Evolutionary conservation across 2,329 filamentous ascomycete genomes (phyloP).

Genomic region (Fusarium protoensiforme): DNA sequence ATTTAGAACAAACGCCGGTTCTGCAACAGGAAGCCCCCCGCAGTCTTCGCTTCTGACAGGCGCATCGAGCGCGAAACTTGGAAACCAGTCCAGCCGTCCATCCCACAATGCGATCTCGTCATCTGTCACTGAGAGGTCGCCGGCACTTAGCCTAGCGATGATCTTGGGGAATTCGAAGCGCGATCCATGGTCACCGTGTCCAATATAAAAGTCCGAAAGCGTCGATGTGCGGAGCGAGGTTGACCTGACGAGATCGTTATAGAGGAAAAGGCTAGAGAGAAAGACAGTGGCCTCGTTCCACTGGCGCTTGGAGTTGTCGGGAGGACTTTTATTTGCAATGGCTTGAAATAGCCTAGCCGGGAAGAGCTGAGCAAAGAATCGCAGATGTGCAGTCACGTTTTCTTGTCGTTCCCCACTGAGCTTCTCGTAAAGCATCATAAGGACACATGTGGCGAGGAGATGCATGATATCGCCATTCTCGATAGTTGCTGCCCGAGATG

Average conservation of each 20-base stretch:
- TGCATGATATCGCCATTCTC: not conserved
- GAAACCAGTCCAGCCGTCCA: slow-evolving; percentile 29
- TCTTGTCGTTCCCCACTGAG: slow-evolving; percentile 17
- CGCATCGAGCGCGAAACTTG: slow-evolving; percentile 23
- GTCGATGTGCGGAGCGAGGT: slow-evolving; percentile 19
- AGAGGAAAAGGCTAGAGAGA: slow-evolving; percentile 27
- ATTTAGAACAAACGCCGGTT: not conserved
- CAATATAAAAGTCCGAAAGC: slow-evolving; percentile 25
- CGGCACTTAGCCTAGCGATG: slow-evolving; percentile 23
- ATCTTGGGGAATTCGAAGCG: slow-evolving; percentile 23
- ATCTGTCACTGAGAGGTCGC: slow-evolving; percentile 20
- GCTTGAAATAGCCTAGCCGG: not conserved
- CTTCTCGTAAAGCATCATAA: slow-evolving; percentile 31
- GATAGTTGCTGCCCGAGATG: not conserved
- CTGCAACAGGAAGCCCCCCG: not conserved
- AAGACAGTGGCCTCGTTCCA: slow-evolving; percentile 20
- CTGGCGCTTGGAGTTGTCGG: not conserved
- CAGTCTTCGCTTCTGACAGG: not conserved
- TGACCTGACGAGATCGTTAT: slow-evolving; percentile 33
- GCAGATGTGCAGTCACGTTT: slow-evolving; percentile 18
- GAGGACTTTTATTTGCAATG: not conserved
- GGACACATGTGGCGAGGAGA: slow-evolving; percentile 25
- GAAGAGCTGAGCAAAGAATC: slow-evolving; percentile 18
- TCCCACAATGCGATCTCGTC: slow-evolving; percentile 27
- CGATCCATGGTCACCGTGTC: not conserved